These are phyloP conservation scores for Trichosanthes truncata DNA, from an alignment of 306 rosid genomes.

Conservation along the genomic window DNA sequence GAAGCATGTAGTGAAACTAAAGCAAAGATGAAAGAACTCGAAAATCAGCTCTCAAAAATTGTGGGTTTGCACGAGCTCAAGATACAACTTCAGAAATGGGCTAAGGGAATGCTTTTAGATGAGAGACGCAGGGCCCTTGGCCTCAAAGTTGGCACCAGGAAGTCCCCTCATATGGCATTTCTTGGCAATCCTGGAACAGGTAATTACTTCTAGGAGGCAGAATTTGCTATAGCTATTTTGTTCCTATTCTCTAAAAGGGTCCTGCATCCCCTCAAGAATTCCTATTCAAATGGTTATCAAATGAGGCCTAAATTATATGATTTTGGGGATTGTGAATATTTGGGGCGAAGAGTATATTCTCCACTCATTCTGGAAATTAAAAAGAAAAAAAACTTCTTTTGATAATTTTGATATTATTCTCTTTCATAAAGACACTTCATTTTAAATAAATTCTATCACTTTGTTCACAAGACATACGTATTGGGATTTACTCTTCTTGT, in stretches of 20 bases:
- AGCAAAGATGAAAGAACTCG: constrained; percentile 83
- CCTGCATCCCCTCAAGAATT: neutral
- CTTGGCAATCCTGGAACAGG: constrained; percentile 99
- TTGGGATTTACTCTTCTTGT: neutral
- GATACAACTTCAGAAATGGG: constrained; percentile 78
- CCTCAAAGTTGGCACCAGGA: constrained; percentile 74
- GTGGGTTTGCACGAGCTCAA: constrained; percentile 91
- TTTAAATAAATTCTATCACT: neutral
- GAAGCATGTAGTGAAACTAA: constrained; percentile 86
- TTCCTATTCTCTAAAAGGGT: neutral
- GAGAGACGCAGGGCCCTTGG: constrained; percentile 96
- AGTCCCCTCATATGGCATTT: constrained; percentile 98
- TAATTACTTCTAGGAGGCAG: constrained; percentile 12
- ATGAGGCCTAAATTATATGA: too few relatives aligned
- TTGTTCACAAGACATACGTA: neutral
- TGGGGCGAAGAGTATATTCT: neutral
- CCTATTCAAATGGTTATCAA: too few relatives aligned
- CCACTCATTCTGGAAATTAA: neutral
- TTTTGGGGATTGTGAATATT: neutral
- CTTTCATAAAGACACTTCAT: neutral
- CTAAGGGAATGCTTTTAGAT: constrained; percentile 97
- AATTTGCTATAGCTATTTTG: neutral
- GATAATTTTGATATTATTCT: neutral
- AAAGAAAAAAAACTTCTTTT: neutral
- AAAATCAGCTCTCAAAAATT: constrained; percentile 60